Conservation (phyloP, 495 filamentous ascomycete species). For the Penicillium antarcticum region DNA sequence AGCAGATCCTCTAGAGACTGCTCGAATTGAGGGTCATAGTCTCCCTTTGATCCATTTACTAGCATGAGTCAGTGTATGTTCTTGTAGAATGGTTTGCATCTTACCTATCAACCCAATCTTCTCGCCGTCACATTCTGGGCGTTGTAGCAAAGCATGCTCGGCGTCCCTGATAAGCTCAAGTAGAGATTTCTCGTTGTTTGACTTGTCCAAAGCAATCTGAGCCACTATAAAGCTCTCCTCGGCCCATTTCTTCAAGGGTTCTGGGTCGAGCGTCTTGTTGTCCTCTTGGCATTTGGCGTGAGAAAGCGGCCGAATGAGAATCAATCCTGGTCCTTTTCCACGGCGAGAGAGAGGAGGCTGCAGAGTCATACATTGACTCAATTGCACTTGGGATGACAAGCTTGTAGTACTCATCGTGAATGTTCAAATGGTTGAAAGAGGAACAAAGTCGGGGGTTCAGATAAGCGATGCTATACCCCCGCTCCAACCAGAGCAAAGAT, state of each 20-base stretch:
- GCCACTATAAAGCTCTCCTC: conserved; percentile 37
- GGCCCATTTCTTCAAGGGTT: conserved; percentile 37
- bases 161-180: conserved; percentile 11
- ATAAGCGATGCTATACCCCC: too few relatives aligned
- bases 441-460: neutral
- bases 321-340: conserved; percentile 52
- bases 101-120: conserved; percentile 21
- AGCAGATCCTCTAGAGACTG: conserved; percentile 5
- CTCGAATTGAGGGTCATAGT: conserved; percentile 23
- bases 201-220: conserved; percentile 21
- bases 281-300: conserved; percentile 18
- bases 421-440: neutral
- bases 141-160: conserved; percentile 8
- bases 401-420: neutral
- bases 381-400: conserved; percentile 8
- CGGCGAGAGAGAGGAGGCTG: conserved; percentile 56
- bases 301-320: conserved; percentile 35
- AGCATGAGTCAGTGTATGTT: neutral
- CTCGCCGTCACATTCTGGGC: conserved; percentile 16
- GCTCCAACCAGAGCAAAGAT: too few relatives aligned
- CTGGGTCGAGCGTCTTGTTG: conserved; percentile 28
- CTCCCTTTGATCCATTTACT: conserved; percentile 26
- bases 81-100: neutral
- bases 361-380: conserved; percentile 15
- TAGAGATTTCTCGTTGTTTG: neutral